A percentile compares a stretch with the other conserved stretches of the same genome.
Conservation (phyloP, 192 early-diverging fungal species). For the Nowakowskiella sp. region DNA sequence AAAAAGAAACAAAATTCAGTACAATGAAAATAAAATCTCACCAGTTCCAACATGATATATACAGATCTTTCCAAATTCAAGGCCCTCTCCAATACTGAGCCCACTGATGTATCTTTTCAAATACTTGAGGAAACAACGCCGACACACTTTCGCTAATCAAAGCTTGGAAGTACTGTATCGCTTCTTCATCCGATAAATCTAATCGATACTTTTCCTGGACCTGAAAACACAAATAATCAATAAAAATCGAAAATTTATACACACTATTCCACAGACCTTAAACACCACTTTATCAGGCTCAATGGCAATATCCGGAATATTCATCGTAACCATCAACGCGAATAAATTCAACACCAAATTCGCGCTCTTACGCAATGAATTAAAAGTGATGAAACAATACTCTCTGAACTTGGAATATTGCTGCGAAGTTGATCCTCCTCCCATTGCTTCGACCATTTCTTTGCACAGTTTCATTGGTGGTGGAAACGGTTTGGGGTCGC, state of each 20-base stretch:
- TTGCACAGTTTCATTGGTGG: conserved; percentile 99
- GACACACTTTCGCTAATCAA: conserved; percentile 89
- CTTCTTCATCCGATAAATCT: conserved; percentile 82
- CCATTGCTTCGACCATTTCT: conserved; percentile 99
- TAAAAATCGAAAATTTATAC: background rate
- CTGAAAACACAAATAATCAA: conserved; percentile 27
- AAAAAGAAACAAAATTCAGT: too few species aligned
- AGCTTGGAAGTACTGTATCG: conserved; percentile 86
- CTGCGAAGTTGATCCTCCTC: conserved; percentile 78
- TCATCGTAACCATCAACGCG: conserved; percentile 95
- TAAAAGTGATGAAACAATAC: conserved; percentile 93
- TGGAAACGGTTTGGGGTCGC: conserved; percentile 99
- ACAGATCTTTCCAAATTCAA: background rate
- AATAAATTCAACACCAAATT: conserved; percentile 97
- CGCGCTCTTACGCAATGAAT: conserved; percentile 82
- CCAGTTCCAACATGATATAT: too few species aligned
- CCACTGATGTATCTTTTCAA: conserved; percentile 96
- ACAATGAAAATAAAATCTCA: too few species aligned
- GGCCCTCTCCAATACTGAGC: conserved; percentile 61
- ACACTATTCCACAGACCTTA: conserved; percentile 51
- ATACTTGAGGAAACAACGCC: conserved; percentile 95
- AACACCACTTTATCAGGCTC: conserved; percentile 96
- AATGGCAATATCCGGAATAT: conserved; percentile 93
- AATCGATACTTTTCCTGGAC: conserved; percentile 95
- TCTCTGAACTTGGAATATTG: conserved; percentile 86